Evolutionary conservation across 2,329 filamentous ascomycete species (phyloP).

Genomic region (Sporothrix globosa): DNA sequence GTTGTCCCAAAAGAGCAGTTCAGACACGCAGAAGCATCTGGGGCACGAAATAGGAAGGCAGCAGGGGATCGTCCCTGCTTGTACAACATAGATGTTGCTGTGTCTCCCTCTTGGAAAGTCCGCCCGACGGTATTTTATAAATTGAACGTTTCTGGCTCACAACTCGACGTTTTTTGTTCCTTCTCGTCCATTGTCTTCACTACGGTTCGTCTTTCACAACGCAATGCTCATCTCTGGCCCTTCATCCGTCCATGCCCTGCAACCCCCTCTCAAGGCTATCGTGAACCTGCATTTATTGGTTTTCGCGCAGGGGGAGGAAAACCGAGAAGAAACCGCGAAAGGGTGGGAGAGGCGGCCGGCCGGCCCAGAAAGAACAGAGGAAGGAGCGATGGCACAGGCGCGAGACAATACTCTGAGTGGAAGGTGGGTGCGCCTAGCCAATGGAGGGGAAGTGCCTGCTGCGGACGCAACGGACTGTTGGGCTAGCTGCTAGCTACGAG

Average conservation of each 20-base stretch:
- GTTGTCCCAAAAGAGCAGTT: conserved; percentile 26
- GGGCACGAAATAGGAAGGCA: conserved; percentile 23
- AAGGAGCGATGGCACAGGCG: neutral
- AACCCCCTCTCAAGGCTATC: conserved; percentile 5
- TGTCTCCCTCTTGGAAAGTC: neutral
- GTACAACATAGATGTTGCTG: neutral
- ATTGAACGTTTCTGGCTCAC: neutral
- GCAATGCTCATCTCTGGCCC: neutral
- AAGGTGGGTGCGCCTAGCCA: neutral
- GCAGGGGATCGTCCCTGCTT: conserved; percentile 4
- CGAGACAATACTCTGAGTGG: neutral
- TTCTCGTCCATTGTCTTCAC: neutral
- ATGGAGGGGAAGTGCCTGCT: neutral
- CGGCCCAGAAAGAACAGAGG: conserved; percentile 2
- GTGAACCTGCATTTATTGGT: conserved; percentile 23
- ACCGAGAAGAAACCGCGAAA: neutral
- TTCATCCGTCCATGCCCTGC: conserved; percentile 2
- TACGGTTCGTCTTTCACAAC: neutral
- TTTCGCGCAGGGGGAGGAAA: conserved; percentile 5
- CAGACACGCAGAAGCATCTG: neutral
- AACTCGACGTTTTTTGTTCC: neutral
- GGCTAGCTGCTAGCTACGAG: conserved; percentile 15
- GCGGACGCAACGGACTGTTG: conserved; percentile 26
- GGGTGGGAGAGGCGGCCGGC: neutral
- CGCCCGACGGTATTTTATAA: neutral